Percentiles rank a stretch among this genome's conserved stretches.
Evolutionary conservation across 2,329 filamentous ascomycete genomes (phyloP).

Genomic region (Zelopaecilomyces penicillatus): DNA sequence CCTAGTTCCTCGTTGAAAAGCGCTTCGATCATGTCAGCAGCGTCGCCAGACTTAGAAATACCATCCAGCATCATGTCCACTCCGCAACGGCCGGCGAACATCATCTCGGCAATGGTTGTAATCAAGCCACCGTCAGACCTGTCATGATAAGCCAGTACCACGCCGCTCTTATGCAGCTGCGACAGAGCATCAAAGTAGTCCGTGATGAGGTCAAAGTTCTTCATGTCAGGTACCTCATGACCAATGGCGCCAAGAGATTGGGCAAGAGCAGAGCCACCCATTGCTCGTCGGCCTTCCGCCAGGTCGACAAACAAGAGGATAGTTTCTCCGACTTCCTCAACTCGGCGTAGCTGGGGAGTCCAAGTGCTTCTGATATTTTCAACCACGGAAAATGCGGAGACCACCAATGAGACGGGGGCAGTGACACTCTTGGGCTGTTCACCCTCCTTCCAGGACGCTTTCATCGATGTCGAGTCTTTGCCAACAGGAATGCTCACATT

Average conservation of each 20-base stretch:
- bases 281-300: slow-evolving; percentile 66
- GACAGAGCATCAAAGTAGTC: slow-evolving; percentile 86
- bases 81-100: slow-evolving; percentile 90
- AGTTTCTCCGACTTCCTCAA: slow-evolving; percentile 83
- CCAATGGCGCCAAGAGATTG: slow-evolving; percentile 85
- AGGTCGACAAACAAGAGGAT: slow-evolving; percentile 88
- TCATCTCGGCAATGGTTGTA: slow-evolving; percentile 91
- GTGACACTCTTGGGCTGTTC: slow-evolving; percentile 74
- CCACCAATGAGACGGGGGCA: slow-evolving; percentile 81
- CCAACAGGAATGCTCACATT: slow-evolving; percentile 91
- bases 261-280: slow-evolving; percentile 86
- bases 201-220: slow-evolving; percentile 68
- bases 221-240: slow-evolving; percentile 76
- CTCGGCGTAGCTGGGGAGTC: slow-evolving; percentile 78
- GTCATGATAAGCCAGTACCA: slow-evolving; percentile 90
- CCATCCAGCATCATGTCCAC: slow-evolving; percentile 77
- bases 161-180: slow-evolving; percentile 49
- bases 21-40: slow-evolving; percentile 60
- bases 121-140: slow-evolving; percentile 87
- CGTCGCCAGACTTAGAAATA: slow-evolving; percentile 52
- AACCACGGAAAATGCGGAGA: slow-evolving; percentile 83
- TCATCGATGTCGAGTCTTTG: slow-evolving; percentile 99
- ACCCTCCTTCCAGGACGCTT: slow-evolving; percentile 83
- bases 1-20: slow-evolving; percentile 96
- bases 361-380: slow-evolving; percentile 78